These are phyloP conservation scores for Alloteropsis angusta DNA, from an alignment of 202 grass and related monocot genomes.

Conservation along the genomic window DNA sequence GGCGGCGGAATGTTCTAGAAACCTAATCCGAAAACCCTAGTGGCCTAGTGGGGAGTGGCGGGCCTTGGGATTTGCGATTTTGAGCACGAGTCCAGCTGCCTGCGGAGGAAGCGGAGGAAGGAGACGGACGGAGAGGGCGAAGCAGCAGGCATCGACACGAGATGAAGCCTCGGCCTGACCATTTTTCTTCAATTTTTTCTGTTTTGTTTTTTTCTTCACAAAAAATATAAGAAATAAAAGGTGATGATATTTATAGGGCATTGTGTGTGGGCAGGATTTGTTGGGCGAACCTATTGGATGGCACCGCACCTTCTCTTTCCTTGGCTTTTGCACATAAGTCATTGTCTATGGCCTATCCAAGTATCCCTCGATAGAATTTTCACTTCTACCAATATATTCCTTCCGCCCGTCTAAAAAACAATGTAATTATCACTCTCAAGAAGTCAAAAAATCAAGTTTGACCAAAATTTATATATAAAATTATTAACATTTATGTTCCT, in stretches of 20 bases:
- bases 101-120: background rate
- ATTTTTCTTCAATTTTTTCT: background rate
- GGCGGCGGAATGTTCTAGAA: conserved; percentile 36
- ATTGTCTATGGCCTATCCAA: background rate
- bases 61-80: conserved; percentile 15
- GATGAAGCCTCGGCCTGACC: background rate
- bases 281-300: background rate
- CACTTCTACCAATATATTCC: too few relatives aligned
- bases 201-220: background rate
- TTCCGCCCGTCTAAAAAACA: too few relatives aligned
- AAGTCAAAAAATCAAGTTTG: too few relatives aligned
- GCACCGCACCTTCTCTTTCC: background rate
- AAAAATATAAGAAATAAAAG: background rate
- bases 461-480: too few relatives aligned
- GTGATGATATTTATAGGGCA: background rate
- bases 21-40: conserved; percentile 40
- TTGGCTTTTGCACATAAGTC: background rate
- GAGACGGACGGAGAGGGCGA: conserved; percentile 16
- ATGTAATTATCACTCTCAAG: too few relatives aligned
- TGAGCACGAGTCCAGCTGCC: conserved; percentile 1
- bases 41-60: background rate
- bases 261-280: conserved; percentile 6
- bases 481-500: too few relatives aligned
- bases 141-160: background rate
- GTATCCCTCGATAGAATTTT: too few relatives aligned